Evolutionary conservation across 768 basidiomycete species (phyloP).

Genomic region (Candolleomyces aberdarensis): DNA sequence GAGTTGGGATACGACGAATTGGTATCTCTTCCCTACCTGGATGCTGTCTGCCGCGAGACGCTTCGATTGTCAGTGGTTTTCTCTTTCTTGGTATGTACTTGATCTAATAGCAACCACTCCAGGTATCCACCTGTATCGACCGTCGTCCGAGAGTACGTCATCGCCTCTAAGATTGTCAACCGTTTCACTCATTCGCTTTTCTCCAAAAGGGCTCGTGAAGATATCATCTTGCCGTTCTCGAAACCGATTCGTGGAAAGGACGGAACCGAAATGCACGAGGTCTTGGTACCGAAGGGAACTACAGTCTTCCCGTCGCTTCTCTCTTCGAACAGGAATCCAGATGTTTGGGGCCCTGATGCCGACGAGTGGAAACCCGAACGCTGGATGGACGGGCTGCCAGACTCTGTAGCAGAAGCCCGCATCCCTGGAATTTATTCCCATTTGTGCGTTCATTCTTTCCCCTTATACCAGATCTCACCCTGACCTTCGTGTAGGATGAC

Average conservation of each 20-base stretch:
- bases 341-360: slow-evolving; percentile 35
- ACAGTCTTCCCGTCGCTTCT: slow-evolving; percentile 24
- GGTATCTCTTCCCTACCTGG: slow-evolving; percentile 33
- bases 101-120: too few species aligned
- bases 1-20: slow-evolving; percentile 36
- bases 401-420: slow-evolving; percentile 18
- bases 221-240: slow-evolving; percentile 27
- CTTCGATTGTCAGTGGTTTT: slow-evolving; percentile 30
- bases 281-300: slow-evolving; percentile 23
- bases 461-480: background rate
- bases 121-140: slow-evolving; percentile 11
- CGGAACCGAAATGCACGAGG: slow-evolving; percentile 22
- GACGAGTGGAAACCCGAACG: slow-evolving; percentile 37
- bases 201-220: slow-evolving; percentile 12
- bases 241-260: slow-evolving; percentile 26
- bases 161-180: background rate
- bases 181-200: background rate
- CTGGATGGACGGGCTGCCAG: slow-evolving; percentile 34
- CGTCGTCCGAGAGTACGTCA: slow-evolving; percentile 13
- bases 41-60: slow-evolving; percentile 39
- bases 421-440: slow-evolving; percentile 16
- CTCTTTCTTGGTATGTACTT: too few species aligned
- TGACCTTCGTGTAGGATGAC: slow-evolving; percentile 32
- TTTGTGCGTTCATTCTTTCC: slow-evolving; percentile 7
- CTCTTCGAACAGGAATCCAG: slow-evolving; percentile 26